These are phyloP conservation scores for Santalum album DNA, from an alignment of 164 flowering plant genomes.

Conservation along the genomic window DNA sequence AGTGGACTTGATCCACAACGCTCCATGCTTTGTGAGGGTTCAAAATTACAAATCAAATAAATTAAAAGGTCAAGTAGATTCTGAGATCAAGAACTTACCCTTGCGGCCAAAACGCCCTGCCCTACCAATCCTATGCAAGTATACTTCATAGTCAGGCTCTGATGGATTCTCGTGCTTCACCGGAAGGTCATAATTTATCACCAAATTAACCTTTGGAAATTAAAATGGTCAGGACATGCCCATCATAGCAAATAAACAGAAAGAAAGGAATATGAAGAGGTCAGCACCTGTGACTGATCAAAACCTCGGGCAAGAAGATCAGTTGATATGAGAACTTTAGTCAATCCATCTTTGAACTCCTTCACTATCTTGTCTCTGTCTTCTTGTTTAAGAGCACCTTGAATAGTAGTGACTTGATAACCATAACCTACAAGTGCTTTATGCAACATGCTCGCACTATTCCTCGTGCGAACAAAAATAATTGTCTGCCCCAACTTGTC, in stretches of 20 bases:
- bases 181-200: constrained; percentile 67
- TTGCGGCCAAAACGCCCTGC: constrained; percentile 99
- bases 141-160: constrained; percentile 86
- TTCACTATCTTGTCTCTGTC: constrained; percentile 79
- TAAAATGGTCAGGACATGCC: too few relatives aligned
- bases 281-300: constrained; percentile 78
- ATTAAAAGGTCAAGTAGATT: background rate
- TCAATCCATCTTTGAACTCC: constrained; percentile 82
- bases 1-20: too few relatives aligned
- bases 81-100: constrained; percentile 31
- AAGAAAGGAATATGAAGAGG: background rate
- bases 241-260: too few relatives aligned
- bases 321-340: constrained; percentile 87
- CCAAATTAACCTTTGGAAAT: constrained; percentile 78
- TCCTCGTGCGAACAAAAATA: constrained; percentile 63
- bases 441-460: constrained; percentile 56
- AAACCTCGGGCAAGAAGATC: constrained; percentile 95
- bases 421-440: constrained; percentile 42
- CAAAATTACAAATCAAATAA: background rate
- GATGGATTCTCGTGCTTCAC: constrained; percentile 24
- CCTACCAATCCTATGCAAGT: constrained; percentile 86
- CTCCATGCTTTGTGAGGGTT: too few relatives aligned
- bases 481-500: constrained; percentile 85
- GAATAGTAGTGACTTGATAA: constrained; percentile 73
- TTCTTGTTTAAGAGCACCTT: constrained; percentile 57